Percentiles rank a stretch among this genome's conserved stretches.
These are phyloP conservation scores for Pezicula carpinea DNA, from an alignment of 2,329 filamentous ascomycete genomes.

Conservation along the genomic window DNA sequence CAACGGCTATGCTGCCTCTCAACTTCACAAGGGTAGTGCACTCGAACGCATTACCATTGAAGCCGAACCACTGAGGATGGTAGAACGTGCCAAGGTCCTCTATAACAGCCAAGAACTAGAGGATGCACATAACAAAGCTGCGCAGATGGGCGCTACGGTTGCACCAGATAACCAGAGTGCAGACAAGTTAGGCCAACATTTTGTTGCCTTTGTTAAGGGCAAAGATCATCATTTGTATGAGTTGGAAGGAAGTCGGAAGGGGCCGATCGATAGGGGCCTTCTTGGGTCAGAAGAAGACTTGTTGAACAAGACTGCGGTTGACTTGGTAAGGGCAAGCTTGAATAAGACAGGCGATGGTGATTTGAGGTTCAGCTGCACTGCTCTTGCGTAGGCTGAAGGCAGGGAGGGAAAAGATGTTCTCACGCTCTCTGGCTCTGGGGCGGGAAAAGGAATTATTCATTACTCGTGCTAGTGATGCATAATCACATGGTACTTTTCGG, in stretches of 20 bases:
- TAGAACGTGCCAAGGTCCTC: constrained; percentile 65
- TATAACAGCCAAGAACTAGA: constrained; percentile 75
- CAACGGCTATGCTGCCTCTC: constrained; percentile 63
- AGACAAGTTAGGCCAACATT: constrained; percentile 88
- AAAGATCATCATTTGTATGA: constrained; percentile 65
- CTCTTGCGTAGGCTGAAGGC: constrained; percentile 15
- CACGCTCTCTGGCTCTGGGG: too few relatives aligned
- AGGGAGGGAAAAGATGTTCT: neutral
- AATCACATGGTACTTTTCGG: too few relatives aligned
- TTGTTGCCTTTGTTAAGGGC: constrained; percentile 86
- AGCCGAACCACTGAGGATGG: constrained; percentile 64
- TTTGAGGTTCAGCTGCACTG: constrained; percentile 27
- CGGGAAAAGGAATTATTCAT: too few relatives aligned
- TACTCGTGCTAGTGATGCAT: too few relatives aligned
- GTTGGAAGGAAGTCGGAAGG: constrained; percentile 64
- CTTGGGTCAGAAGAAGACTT: constrained; percentile 63
- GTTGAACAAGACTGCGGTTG: constrained; percentile 68
- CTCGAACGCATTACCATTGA: constrained; percentile 60
- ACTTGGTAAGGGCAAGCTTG: constrained; percentile 41
- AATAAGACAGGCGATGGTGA: constrained; percentile 16
- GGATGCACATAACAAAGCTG: constrained; percentile 72
- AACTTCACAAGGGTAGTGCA: constrained; percentile 23
- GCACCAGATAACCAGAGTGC: constrained; percentile 63
- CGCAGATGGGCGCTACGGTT: constrained; percentile 67
- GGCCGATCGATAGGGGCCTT: constrained; percentile 54